phyloP scores from a whole-genome alignment of 768 basidiomycete species.

The Hericium erinaceus region DNA sequence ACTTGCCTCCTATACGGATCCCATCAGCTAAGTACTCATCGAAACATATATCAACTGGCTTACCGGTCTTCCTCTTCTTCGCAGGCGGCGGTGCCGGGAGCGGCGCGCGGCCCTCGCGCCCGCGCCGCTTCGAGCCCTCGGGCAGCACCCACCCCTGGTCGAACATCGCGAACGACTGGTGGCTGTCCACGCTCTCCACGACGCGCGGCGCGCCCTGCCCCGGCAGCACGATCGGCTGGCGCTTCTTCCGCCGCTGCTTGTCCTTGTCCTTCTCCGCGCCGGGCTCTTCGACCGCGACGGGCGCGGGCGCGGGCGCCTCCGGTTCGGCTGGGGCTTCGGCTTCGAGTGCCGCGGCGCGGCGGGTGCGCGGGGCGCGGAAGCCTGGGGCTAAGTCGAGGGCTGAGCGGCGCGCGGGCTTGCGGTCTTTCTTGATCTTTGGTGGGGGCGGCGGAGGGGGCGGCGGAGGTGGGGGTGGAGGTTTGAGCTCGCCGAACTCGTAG shows the following conservation, averaged over 20 bases:
- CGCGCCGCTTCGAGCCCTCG: constrained; percentile 57
- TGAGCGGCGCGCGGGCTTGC: neutral
- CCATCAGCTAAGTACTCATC: neutral
- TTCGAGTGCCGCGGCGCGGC: constrained; percentile 31
- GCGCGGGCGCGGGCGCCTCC: neutral
- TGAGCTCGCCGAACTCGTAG: constrained; percentile 54
- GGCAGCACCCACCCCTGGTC: constrained; percentile 86
- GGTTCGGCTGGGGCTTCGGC: neutral
- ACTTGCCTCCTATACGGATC: neutral
- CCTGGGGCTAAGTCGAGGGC: constrained; percentile 32
- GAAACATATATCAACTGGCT: constrained; percentile 12
- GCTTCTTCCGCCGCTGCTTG: constrained; percentile 6
- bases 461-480: constrained; percentile 52
- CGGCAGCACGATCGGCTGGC: neutral
- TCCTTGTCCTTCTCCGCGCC: neutral
- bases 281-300: neutral
- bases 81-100: constrained; percentile 38
- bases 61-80: constrained; percentile 41
- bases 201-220: constrained; percentile 33
- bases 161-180: constrained; percentile 71
- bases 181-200: constrained; percentile 63
- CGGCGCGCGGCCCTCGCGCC: constrained; percentile 34
- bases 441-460: constrained; percentile 17
- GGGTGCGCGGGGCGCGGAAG: constrained; percentile 37
- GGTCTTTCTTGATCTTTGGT: neutral